phyloP scores from a whole-genome alignment of 2,329 filamentous ascomycete species.

The Microascus cirrosus region DNA sequence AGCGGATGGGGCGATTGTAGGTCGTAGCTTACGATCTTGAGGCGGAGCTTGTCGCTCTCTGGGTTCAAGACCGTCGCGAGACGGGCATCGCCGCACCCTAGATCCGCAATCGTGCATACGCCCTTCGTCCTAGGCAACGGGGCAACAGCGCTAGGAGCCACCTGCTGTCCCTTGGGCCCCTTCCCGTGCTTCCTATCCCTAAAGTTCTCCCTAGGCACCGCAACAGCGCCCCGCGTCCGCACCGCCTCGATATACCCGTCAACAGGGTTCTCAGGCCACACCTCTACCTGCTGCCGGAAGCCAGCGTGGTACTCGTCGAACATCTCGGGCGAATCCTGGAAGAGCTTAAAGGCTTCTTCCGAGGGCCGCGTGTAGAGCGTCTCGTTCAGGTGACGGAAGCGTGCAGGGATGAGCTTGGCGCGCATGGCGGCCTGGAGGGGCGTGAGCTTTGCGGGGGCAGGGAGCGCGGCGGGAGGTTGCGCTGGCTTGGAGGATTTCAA shows the following conservation, averaged over 20 bases:
- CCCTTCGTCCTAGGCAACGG: constrained; percentile 64
- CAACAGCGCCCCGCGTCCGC: constrained; percentile 47
- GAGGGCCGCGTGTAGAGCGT: constrained; percentile 92
- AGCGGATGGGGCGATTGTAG: constrained; percentile 65
- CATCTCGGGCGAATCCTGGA: constrained; percentile 78
- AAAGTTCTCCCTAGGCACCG: neutral
- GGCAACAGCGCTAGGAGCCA: constrained; percentile 10
- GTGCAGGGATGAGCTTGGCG: constrained; percentile 85
- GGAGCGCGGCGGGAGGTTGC: constrained; percentile 23
- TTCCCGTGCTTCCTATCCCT: constrained; percentile 10
- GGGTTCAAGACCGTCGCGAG: constrained; percentile 59
- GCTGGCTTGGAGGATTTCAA: constrained; percentile 9
- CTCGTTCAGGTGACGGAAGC: constrained; percentile 95
- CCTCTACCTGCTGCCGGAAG: constrained; percentile 87
- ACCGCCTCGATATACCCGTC: constrained; percentile 73
- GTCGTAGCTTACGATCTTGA: constrained; percentile 78
- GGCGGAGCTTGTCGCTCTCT: constrained; percentile 52
- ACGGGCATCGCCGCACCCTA: constrained; percentile 87
- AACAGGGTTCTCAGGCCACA: constrained; percentile 95
- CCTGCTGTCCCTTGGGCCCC: constrained; percentile 15
- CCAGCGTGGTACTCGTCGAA: constrained; percentile 95
- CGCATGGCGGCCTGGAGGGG: constrained; percentile 91
- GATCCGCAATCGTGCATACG: constrained; percentile 70
- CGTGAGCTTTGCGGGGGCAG: constrained; percentile 57
- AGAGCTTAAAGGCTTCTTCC: constrained; percentile 68